Evolutionary conservation across 306 rosid genomes (phyloP), one percentile per base, ranked within the genome.

Genomic region (Vicia faba): DNA sequence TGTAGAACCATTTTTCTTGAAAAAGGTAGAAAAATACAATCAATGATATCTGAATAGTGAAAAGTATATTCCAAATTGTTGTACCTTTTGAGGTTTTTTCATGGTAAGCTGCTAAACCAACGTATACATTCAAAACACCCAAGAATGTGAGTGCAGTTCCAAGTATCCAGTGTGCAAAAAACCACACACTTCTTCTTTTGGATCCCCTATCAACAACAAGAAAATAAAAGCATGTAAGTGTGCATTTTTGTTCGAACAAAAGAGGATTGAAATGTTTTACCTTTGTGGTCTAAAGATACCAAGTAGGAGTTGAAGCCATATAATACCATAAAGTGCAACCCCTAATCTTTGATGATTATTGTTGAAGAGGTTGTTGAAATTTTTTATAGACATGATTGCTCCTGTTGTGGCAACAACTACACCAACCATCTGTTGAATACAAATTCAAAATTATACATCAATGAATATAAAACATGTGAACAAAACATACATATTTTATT

Each of bases 331-430:
- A 5, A 92, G 78, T 70, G 85, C 84, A 20, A 92, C 73, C 23
- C 98, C 98, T 78, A 92, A 65, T 76, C 96, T 87, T 82, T 92
- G 95, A 77, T 92, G 98, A 71, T 70, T 84, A 46, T 92, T 92
- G 83, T 89, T 85, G 84, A 92, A 92, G 40, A 81, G 76, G 71
- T 87, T 92, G 86, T 82, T 87, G 86, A 92, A 89, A 80, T 84
- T 82, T 80, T 82, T 87, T 69, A 92, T 81, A 29, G 98, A 92
- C 89, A 92, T 74, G 54, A 92, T 84, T 76, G 92, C 97, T 65
- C 91, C 97, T 62, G 77, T 78, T 72, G 97, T 92, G 55, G 86
- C 86, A 71, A 89, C 64, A 71, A 92, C 81, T 35, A 84, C 82
- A 66, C 87, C 87, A 26, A 89, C 71, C 43, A 67, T 61, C 97